phyloP scores from a whole-genome alignment of 306 rosid species.

The Gynostemma pentaphyllum region DNA sequence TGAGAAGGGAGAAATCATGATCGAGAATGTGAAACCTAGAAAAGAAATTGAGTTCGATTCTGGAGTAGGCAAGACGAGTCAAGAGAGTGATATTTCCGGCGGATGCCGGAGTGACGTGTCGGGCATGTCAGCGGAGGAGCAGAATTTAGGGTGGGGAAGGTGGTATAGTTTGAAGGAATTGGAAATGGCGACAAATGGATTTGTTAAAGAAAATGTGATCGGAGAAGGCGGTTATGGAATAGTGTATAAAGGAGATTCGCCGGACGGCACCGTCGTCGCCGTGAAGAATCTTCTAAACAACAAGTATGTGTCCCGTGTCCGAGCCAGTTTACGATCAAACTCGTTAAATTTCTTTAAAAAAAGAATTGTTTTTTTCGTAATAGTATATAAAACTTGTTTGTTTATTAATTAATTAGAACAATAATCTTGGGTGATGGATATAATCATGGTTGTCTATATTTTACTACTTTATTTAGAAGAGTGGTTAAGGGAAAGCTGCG shows the following conservation, averaged over 20 bases:
- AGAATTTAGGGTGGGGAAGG: conserved; percentile 83
- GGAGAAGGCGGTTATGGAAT: conserved; percentile 97
- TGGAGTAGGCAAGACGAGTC: conserved; percentile 19
- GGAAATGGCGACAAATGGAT: conserved; percentile 62
- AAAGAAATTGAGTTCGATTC: conserved; percentile 24
- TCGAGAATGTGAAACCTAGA: conserved; percentile 20
- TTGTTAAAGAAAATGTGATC: conserved; percentile 55
- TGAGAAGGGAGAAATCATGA: conserved; percentile 17
- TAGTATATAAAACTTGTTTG: no score
- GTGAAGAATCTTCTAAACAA: conserved; percentile 92
- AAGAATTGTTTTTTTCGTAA: no score
- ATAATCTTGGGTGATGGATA: no score
- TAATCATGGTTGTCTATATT: not conserved
- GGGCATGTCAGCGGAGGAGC: conserved; percentile 38
- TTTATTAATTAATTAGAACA: no score
- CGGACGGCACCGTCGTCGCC: conserved; percentile 72
- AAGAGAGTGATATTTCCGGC: conserved; percentile 36
- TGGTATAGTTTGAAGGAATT: conserved; percentile 80
- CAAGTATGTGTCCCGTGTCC: conserved; percentile 57
- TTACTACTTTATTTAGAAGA: no score
- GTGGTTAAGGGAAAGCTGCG: no score
- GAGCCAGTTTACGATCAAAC: no score
- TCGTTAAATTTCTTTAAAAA: no score
- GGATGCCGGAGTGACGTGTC: conserved; percentile 32
- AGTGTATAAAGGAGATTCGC: conserved; percentile 62